Conservation (phyloP, 2,329 filamentous ascomycete genomes). For the Cladosporium sp. region DNA sequence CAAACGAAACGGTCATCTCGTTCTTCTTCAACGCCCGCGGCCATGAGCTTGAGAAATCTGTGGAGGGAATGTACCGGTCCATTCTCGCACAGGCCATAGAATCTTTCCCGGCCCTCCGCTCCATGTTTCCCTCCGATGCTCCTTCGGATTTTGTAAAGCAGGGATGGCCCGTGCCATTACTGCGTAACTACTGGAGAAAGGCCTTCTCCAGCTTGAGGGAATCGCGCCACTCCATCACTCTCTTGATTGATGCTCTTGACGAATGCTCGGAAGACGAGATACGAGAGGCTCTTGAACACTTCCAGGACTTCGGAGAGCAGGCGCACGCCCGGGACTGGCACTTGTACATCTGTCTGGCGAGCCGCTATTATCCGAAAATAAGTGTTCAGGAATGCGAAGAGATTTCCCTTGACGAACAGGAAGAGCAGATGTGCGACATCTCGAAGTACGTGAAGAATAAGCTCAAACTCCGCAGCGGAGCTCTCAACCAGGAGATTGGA, state of each 20-base stretch:
- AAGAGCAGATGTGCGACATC: neutral
- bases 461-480: neutral
- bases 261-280: constrained; percentile 38
- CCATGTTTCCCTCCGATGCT: no score
- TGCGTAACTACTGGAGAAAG: neutral
- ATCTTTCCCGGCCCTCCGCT: neutral
- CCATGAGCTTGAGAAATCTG: constrained; percentile 39
- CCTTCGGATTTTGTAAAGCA: no score
- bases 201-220: neutral
- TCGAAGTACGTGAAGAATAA: neutral
- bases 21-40: constrained; percentile 49
- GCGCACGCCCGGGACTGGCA: no score
- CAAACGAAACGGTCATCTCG: constrained; percentile 27
- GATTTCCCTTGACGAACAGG: neutral
- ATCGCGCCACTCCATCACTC: constrained; percentile 19
- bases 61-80: constrained; percentile 42
- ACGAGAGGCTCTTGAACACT: constrained; percentile 32
- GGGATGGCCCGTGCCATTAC: neutral
- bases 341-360: constrained; percentile 37
- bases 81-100: constrained; percentile 36
- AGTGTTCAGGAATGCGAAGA: neutral
- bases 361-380: constrained; percentile 34
- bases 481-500: constrained; percentile 17
- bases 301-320: constrained; percentile 28
- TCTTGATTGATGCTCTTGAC: constrained; percentile 42